Conservation (phyloP, 2,329 filamentous ascomycete genomes). For the Exserohilum rostratum region DNA sequence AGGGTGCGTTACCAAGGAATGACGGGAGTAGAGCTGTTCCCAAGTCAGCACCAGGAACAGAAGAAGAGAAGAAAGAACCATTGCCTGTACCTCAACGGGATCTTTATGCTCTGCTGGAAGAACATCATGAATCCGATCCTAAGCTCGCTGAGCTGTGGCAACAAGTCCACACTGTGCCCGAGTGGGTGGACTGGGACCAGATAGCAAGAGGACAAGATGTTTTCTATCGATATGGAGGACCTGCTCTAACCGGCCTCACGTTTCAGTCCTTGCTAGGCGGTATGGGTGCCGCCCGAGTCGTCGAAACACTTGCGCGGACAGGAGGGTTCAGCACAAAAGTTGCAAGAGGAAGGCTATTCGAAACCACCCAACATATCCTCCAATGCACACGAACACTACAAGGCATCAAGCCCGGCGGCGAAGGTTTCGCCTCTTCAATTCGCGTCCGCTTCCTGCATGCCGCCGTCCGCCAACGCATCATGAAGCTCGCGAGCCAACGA, state of each 20-base stretch:
- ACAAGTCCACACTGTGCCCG: constrained; percentile 69
- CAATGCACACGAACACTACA: constrained; percentile 70
- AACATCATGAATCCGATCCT: constrained; percentile 63
- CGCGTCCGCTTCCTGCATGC: constrained; percentile 74
- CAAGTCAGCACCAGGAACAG: constrained; percentile 33
- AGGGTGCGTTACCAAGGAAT: constrained; percentile 48
- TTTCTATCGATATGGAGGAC: constrained; percentile 76
- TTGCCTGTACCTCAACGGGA: constrained; percentile 57
- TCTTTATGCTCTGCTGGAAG: constrained; percentile 66
- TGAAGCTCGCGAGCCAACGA: constrained; percentile 61
- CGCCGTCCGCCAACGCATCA: constrained; percentile 68
- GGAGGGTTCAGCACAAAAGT: constrained; percentile 74
- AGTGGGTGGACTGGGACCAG: constrained; percentile 80
- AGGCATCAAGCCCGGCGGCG: constrained; percentile 71
- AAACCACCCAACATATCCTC: constrained; percentile 78
- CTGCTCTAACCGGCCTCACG: constrained; percentile 67
- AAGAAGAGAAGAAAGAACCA: constrained; percentile 42
- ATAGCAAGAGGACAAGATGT: constrained; percentile 76
- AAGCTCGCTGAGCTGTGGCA: constrained; percentile 66
- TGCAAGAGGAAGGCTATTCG: constrained; percentile 68
- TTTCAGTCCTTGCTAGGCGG: constrained; percentile 72
- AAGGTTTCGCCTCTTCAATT: constrained; percentile 68
- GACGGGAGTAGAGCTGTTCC: constrained; percentile 39
- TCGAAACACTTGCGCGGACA: constrained; percentile 75
- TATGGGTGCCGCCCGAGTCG: constrained; percentile 74